These are phyloP conservation scores for Pichia sp. DNA, from an alignment of 1,139 yeast species.

Conservation along the genomic window DNA sequence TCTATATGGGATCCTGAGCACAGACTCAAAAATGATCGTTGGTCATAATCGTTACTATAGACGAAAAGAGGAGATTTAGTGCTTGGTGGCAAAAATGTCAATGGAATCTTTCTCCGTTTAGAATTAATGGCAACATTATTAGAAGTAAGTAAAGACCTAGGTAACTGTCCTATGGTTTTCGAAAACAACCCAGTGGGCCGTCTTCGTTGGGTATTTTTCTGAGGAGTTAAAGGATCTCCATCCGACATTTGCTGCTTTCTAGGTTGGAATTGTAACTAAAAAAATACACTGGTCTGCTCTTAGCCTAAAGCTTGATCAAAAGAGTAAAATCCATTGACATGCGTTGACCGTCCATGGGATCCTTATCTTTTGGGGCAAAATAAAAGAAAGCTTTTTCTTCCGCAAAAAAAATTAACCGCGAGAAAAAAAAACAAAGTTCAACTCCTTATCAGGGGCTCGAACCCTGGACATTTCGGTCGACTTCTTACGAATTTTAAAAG, in stretches of 20 bases:
- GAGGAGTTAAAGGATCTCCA: background rate
- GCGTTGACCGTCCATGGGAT: background rate
- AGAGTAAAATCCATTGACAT: background rate
- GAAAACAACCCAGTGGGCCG: conserved; percentile 25
- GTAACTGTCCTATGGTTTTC: conserved; percentile 23
- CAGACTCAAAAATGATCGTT: conserved; percentile 56
- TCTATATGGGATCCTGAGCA: conserved; percentile 43
- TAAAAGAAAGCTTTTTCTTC: background rate
- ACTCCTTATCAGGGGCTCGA: conserved; percentile 20
- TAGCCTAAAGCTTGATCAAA: no score
- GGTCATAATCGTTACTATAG: conserved; percentile 60
- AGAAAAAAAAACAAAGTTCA: conserved; percentile 14
- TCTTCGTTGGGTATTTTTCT: conserved; percentile 15
- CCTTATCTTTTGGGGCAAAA: background rate
- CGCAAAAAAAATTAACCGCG: conserved; percentile 7
- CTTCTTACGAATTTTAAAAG: conserved; percentile 34
- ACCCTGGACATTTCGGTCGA: conserved; percentile 25
- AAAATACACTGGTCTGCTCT: background rate
- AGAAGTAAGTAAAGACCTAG: conserved; percentile 26
- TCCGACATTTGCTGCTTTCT: background rate
- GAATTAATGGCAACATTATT: conserved; percentile 32
- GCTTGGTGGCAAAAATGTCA: conserved; percentile 66
- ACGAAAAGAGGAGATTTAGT: conserved; percentile 63
- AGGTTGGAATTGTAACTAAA: background rate
- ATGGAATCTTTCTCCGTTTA: conserved; percentile 39